Evolutionary conservation across 2,329 filamentous ascomycete genomes (phyloP), one percentile per base, ranked within the genome.

Genomic region (Thielaviopsis musarum): DNA sequence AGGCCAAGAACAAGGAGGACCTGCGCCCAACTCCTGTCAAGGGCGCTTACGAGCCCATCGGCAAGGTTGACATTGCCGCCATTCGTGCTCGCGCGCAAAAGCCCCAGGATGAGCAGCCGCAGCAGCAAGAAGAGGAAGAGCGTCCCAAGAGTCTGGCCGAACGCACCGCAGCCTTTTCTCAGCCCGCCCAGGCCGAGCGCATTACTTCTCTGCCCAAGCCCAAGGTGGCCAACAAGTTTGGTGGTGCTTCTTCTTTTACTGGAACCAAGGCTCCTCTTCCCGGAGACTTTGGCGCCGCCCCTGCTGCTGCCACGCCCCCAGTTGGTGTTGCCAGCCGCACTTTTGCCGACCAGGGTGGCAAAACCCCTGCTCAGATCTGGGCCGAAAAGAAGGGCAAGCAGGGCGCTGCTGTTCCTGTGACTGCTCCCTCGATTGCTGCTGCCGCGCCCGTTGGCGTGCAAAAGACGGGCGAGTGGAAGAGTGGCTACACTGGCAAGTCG

Each of bases 321-420:
- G 78, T 95, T 26, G 90, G 89, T 26, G 79, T 82, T 64, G 90
- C 91, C 45, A 94, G 89, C 73, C 84, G 89, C 67, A 95, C 90
- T 0, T 98, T 97, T 74, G 93, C 93, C 17, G 91, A 96, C 65
- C 77, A 94, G 70, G 91, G 87, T 63, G 93, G 93, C 63, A 98
- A 97, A 76, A 97, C 93, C 5, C 93, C 93, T 6, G 91, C 93
- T 30, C 93, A 98, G 71, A 74, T 95, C 41, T 98, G 93, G 93
- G 91, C 91, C 0, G 93, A 98, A 75, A 95, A 91, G 75, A 97
- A 97, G 75, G 91, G 88, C 45, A 84, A 83, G 62, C 38, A 59
- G 19, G 56, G 73, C 78, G 56, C 72, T 75, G 26, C 62, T 22
- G 56, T 73, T 78, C 56, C 72, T 75, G 28, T 63, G 17, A 70